Base-by-base conservation (phyloP, 768 basidiomycete species). In the Podaxis mareebaensis region DNA sequence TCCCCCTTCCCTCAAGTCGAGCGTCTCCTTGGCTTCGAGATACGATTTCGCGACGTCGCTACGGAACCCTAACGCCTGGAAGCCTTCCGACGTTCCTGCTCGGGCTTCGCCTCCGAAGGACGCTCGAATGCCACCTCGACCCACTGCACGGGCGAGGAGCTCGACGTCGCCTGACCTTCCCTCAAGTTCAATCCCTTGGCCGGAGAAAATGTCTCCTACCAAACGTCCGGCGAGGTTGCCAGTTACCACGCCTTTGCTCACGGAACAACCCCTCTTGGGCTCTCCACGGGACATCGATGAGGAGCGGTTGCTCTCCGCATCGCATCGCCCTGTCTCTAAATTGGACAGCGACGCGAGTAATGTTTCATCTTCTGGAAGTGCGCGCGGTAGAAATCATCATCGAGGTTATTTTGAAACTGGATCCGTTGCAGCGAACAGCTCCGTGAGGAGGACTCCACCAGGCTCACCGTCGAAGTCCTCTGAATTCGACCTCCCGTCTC, bases 1-100 rank as follows among this genome's bases (percentile, higher is more conserved):
- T 30, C 64, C 65, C 13, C 65, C 70, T 61, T 30, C 68, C 11
- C 75, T 81, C 74, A 72, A 78, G 69, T 75, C 75, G 13, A 75
- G 74, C 17, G 71, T 75, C 22, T 77, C 85, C 1, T 75, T 85
- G 53, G 77, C 84, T 0, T 73, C 82, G 20, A 80, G 87, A 53
- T 87, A 92, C 68, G 85, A 89, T 68, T 83, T 88, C 55, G 74
- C 77, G 1, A 72, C 78, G 10, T 85, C 87, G 1, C 69, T 81
- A 60, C 84, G 82, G 72, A 76, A 72, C 20, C 77, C 83, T 15
- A 74, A 13, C 74, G 75, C 26, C 65, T 59, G 52, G 61, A 68
- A 12, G 68, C 65, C 53, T 11, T 51, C 44, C 44, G 48, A 57
- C 26, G 24, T 48, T 11, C 42, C 42, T 17, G 13, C 33, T 15